A percentile compares a stretch with the other conserved stretches of the same genome.
Evolutionary conservation across 257 asterid genomes (phyloP).

Genomic region (Anisodus acutangulus): DNA sequence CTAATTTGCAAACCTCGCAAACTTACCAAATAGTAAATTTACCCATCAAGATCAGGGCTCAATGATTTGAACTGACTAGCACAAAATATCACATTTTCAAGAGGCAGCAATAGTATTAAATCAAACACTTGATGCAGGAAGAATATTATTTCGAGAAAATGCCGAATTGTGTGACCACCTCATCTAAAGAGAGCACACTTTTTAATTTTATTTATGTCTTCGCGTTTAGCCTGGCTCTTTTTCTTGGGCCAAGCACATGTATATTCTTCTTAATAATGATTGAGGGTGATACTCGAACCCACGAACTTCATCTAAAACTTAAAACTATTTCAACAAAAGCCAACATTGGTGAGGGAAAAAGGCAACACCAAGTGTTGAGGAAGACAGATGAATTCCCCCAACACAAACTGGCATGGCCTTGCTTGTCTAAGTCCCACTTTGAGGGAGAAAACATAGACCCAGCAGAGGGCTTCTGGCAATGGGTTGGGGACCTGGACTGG

Average conservation of each 20-base stretch:
- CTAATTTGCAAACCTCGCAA: neutral
- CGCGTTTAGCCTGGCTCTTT: neutral
- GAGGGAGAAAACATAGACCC: neutral
- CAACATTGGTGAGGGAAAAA: neutral
- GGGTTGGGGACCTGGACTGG: slow-evolving; percentile 14
- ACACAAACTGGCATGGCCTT: slow-evolving; percentile 14
- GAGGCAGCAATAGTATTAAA: slow-evolving; percentile 17
- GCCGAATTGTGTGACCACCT: neutral
- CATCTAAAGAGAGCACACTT: slow-evolving; percentile 11
- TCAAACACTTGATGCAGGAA: slow-evolving; percentile 8
- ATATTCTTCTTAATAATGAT: neutral
- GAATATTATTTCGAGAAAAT: neutral
- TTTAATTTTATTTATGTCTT: neutral
- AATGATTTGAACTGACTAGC: neutral
- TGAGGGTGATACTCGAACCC: neutral
- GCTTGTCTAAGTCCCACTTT: slow-evolving; percentile 1
- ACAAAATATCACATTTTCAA: neutral
- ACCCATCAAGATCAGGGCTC: slow-evolving; percentile 4
- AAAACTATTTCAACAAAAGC: slow-evolving; percentile 3
- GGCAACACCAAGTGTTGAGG: neutral
- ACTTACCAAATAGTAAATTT: neutral
- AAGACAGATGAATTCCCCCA: neutral
- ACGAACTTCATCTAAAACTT: neutral
- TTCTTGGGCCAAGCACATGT: neutral
- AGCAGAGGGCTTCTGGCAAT: neutral